Evolutionary conservation across 768 basidiomycete genomes (phyloP), one percentile per base, ranked within the genome.

Genomic region (Suillus placidus): DNA sequence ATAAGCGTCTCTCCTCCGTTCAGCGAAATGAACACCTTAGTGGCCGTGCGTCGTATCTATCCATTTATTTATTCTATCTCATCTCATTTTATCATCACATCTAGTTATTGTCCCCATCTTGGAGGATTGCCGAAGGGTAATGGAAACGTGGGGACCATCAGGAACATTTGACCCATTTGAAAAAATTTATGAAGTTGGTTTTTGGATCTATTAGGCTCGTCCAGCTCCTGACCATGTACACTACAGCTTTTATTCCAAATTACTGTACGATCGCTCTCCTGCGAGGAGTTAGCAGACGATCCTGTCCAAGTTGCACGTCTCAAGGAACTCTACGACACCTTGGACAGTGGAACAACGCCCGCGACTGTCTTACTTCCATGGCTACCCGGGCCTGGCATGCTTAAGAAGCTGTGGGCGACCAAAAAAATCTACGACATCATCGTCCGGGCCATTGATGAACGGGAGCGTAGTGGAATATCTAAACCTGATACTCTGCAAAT

Each of bases 341-440:
- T 93, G 62, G 92, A 93, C 70, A 79, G 78, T 20, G 87, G 87
- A 54, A 92, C 89, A 3, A 92, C 91, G 0, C 89, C 91, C 1
- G 83, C 87, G 2, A 89, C 88, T 4, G 82, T 93, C 63, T 83
- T 93, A 18, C 76, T 91, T 37, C 91, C 91, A 43, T 93, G 91
- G 91, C 78, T 93, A 58, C 91, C 91, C 10, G 86, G 84, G 54
- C 88, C 87, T 5, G 88, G 89, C 23, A 90, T 90, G 87, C 74
- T 92, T 62, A 84, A 78, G 70, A 91, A 91, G 73, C 74, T 91
- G 47, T 82, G 85, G 76, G 87, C 91, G 18, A 92, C 91, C 38
- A 92, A 91, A 75, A 80, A 87, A 69, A 88, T 93, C 64, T 92
- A 92, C 73, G 85, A 88, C 68, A 91, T 93, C 68, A 75, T 92